phyloP scores from a whole-genome alignment of 164 flowering plant species.

The Sextonia rubra region DNA sequence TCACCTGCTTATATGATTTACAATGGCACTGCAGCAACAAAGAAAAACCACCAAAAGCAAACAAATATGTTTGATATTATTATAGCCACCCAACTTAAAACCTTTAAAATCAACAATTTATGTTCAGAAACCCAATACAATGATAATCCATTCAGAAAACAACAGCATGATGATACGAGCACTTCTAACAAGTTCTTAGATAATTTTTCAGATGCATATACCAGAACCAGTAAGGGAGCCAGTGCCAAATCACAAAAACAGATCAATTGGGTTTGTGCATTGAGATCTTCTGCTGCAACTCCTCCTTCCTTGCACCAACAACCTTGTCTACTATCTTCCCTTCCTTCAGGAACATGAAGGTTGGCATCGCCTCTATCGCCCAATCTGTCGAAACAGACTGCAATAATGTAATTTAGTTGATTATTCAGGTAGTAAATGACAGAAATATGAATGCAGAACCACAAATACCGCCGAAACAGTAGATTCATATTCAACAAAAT shows the following conservation, averaged over 20 bases:
- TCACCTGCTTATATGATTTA: too few relatives aligned
- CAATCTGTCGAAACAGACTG: constrained; percentile 69
- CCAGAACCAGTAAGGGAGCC: neutral
- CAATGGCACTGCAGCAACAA: too few relatives aligned
- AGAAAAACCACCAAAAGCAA: too few relatives aligned
- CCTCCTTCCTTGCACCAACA: constrained; percentile 63
- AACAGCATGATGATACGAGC: too few relatives aligned
- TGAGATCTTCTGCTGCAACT: constrained; percentile 38
- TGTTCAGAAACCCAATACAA: too few relatives aligned
- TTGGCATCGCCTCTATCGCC: constrained; percentile 83
- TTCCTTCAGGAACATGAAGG: constrained; percentile 64
- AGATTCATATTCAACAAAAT: neutral
- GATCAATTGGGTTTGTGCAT: constrained; percentile 29
- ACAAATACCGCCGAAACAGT: neutral
- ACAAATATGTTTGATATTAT: too few relatives aligned
- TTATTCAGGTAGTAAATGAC: neutral
- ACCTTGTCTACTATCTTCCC: constrained; percentile 60
- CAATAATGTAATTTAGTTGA: neutral
- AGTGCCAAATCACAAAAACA: neutral
- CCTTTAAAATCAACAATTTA: too few relatives aligned
- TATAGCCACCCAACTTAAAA: too few relatives aligned
- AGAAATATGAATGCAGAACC: neutral
- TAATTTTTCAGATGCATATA: neutral
- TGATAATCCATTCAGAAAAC: too few relatives aligned
- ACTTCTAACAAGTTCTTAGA: neutral